Evolutionary conservation across 768 basidiomycete species (phyloP), one percentile per base, ranked within the genome.

Genomic region (Amanita molliuscula): DNA sequence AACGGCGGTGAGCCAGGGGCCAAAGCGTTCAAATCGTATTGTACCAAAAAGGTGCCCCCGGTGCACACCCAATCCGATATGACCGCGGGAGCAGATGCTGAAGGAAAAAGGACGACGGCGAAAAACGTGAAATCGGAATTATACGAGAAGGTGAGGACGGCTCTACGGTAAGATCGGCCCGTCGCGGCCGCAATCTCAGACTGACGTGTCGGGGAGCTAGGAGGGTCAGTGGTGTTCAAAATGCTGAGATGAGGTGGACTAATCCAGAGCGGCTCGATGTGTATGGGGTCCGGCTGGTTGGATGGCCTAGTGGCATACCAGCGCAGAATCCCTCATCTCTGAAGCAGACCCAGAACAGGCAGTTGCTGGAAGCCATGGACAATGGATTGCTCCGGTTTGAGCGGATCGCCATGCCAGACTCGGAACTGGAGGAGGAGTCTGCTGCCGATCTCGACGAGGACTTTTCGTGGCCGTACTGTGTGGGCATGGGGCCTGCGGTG

Each of bases 191-290:
- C 10, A 36, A 13, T 20, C 3, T 34, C 16, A n/a, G 20, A 13
- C 23, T 29, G 34, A 43, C 4, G 16, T 9, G 20, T 11, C 16
- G 20, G 9, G 21, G 16, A 28, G 21, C 10, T 51, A 83, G 82
- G 60, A 58, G 69, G 3, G 71, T 69, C 6, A 79, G 78, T 54
- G 81, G 81, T 6, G 62, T 78, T 16, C 78, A 77, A 9, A 78
- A 71, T 48, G 82, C 83, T 18, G 83, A 85, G 56, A 85, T 85
- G 83, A 84, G 79, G 60, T 85, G 83, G 83, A 78, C 79, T 7
- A 82, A 81, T 58, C 82, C 75, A 44, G 73, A 77, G 21, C 70
- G 76, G 38, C 60, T 85, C 45, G 66, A 71, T 54, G 56, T 66
- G 5, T 84, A 82, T 55, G 78, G 78, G 8, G 77, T 85, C 28